A percentile compares a stretch with the other conserved stretches of the same genome.
Evolutionary conservation across 192 early-diverging fungal genomes (phyloP).

Genomic region (Dispira parvispora): DNA sequence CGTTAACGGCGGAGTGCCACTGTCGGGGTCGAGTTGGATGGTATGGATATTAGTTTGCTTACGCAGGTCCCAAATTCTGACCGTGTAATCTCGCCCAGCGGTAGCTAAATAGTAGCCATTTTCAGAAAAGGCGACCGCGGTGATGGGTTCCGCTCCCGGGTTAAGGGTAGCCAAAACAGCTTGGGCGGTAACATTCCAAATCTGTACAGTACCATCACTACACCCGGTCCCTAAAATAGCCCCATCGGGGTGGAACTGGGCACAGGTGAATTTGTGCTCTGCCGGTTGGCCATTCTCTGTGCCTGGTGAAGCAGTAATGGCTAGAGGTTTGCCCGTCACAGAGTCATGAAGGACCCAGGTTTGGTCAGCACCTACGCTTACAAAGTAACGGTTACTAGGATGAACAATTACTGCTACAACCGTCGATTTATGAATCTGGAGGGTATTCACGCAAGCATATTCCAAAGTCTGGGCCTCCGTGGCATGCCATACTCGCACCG

Average conservation of each 20-base stretch:
- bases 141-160: slow-evolving; percentile 21
- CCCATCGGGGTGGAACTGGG: slow-evolving; percentile 85
- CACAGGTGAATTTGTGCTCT: slow-evolving; percentile 11
- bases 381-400: slow-evolving; percentile 66
- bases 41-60: slow-evolving; percentile 52
- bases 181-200: slow-evolving; percentile 73
- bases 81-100: slow-evolving; percentile 43
- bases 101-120: slow-evolving; percentile 91
- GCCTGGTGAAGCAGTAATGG: slow-evolving; percentile 14
- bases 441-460: slow-evolving; percentile 17
- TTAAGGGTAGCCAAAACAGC: slow-evolving; percentile 33
- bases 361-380: slow-evolving; percentile 49
- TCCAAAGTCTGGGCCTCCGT: slow-evolving; percentile 26
- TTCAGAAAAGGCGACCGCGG: slow-evolving; percentile 70
- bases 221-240: slow-evolving; percentile 68
- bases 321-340: slow-evolving; percentile 35
- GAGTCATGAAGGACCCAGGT: slow-evolving; percentile 71
- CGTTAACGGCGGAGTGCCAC: slow-evolving; percentile 26
- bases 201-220: slow-evolving; percentile 43
- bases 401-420: slow-evolving; percentile 63
- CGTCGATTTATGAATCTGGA: slow-evolving; percentile 51
- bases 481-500: slow-evolving; percentile 55
- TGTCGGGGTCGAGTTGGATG: background rate
- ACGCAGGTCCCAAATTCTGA: slow-evolving; percentile 88
- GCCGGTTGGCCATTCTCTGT: too few relatives aligned